Evolutionary conservation across 306 rosid genomes (phyloP), one percentile per base, ranked within the genome.

Genomic region (Vigna trinervia): DNA sequence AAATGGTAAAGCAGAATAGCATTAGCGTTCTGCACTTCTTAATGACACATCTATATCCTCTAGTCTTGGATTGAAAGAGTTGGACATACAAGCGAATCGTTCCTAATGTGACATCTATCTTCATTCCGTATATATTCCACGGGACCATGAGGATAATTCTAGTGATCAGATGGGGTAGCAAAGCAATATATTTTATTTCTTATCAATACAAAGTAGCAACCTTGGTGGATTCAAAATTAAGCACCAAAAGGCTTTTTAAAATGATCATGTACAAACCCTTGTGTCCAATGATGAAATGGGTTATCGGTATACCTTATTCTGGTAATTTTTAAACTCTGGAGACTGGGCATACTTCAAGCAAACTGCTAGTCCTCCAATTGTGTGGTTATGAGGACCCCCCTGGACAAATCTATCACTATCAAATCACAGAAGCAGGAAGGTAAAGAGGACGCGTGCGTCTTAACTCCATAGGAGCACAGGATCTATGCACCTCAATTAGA

Each of bases 341-440:
- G 95, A 85, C 62, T 85, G 93, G 1, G 97, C 98, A 74, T 89
- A 74, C 84, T 90, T 87, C 85, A 94, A 84, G 88, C 93, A 89
- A 60, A 92, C 97, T 6, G 98, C 92, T 56, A 94, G 95, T 69
- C 98, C 98, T 13, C 96, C 98, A 77, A 94, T 94, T 64, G 96
- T 94, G 89, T 94, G 94, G 82, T 94, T 94, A 82, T 92, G 98
- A 77, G 98, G 98, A 85, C 98, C 98, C 68, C 98, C 98, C 98
- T 94, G 84, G 74, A 88, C 12, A 65, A 76, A 69, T 80, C 26
- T 4, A 15, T 50, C 8, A 19, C 12, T 8, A 65, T 74, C 43
- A 83, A 45, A 75, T 48, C 74, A 54, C 79, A 78, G 84, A 61
- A 53, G 76, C 36, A 71, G 56, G 43, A 78, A 59, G 53, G 23